Percentiles rank a stretch among this genome's conserved stretches.
Evolutionary conservation across 805 yeast species (phyloP).

Genomic region (Phaffomyces antillensis): DNA sequence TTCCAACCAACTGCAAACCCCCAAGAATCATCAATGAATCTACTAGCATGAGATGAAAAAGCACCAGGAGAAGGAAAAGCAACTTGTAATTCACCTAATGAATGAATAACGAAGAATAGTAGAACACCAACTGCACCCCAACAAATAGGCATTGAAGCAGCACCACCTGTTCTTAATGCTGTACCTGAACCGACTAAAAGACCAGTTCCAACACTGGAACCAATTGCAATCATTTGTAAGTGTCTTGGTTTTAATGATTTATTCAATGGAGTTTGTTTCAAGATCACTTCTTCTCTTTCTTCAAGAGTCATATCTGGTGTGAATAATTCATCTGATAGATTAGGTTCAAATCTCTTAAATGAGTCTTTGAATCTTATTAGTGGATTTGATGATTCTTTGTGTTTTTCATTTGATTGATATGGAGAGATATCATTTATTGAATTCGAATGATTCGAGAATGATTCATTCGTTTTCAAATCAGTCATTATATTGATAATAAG

Average conservation of each 20-base stretch:
- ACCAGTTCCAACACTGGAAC: constrained; percentile 66
- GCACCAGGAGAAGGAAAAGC: constrained; percentile 61
- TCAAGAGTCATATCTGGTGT: constrained; percentile 31
- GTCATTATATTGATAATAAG: background rate
- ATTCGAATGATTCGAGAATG: background rate
- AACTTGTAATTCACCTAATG: constrained; percentile 54
- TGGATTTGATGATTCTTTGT: background rate
- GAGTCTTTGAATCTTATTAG: constrained; percentile 10
- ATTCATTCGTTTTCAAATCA: background rate
- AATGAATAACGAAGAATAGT: constrained; percentile 53
- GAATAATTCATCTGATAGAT: constrained; percentile 31
- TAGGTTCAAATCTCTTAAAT: constrained; percentile 27
- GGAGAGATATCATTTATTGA: background rate
- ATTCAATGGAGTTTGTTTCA: constrained; percentile 52
- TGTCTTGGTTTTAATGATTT: constrained; percentile 51
- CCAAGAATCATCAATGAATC: constrained; percentile 52
- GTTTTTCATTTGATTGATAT: background rate
- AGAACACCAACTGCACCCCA: constrained; percentile 47
- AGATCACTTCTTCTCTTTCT: constrained; percentile 34
- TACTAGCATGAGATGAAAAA: constrained; percentile 53
- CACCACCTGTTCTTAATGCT: constrained; percentile 54
- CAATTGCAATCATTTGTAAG: constrained; percentile 60
- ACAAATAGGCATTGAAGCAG: constrained; percentile 54
- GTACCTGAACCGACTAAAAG: constrained; percentile 60
- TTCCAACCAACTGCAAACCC: constrained; percentile 60